These are phyloP conservation scores for Ceratocystis diversiconidia DNA, from an alignment of 2,329 filamentous ascomycete genomes.

Conservation along the genomic window DNA sequence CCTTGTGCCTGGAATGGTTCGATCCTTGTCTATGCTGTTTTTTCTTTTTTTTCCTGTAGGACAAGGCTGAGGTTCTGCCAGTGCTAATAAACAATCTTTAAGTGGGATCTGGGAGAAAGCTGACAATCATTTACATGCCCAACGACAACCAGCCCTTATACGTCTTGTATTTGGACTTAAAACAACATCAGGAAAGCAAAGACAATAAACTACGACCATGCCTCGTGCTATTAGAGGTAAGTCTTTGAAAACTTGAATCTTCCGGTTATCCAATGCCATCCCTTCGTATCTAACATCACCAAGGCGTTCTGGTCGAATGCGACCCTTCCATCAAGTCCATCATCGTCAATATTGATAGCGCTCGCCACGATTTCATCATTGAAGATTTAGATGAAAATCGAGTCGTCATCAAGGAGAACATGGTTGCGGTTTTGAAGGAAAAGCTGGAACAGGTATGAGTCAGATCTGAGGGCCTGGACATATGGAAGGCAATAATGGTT, in stretches of 20 bases:
- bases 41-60: background rate
- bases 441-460: slow-evolving; percentile 48
- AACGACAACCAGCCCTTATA: background rate
- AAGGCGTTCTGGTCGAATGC: slow-evolving; percentile 63
- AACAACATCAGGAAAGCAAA: background rate
- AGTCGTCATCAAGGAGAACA: slow-evolving; percentile 60
- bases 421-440: slow-evolving; percentile 51
- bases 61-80: background rate
- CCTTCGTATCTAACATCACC: slow-evolving; percentile 16
- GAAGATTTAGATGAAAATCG: slow-evolving; percentile 68
- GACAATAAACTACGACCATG: slow-evolving; percentile 28
- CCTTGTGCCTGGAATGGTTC: background rate
- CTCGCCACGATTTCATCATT: slow-evolving; percentile 59
- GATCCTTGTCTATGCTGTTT: slow-evolving; percentile 6
- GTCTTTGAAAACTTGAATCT: slow-evolving; percentile 12
- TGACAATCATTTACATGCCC: background rate
- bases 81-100: background rate
- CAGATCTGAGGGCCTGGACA: background rate
- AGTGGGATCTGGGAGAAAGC: background rate
- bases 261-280: background rate
- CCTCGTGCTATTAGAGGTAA: slow-evolving; percentile 43
- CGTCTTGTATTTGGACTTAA: background rate
- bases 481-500: too few species aligned
- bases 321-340: slow-evolving; percentile 82
- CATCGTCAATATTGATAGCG: slow-evolving; percentile 60